phyloP scores from a whole-genome alignment of 1,284 basidiomycete genomes.

The Ustilago shanxiensis region DNA sequence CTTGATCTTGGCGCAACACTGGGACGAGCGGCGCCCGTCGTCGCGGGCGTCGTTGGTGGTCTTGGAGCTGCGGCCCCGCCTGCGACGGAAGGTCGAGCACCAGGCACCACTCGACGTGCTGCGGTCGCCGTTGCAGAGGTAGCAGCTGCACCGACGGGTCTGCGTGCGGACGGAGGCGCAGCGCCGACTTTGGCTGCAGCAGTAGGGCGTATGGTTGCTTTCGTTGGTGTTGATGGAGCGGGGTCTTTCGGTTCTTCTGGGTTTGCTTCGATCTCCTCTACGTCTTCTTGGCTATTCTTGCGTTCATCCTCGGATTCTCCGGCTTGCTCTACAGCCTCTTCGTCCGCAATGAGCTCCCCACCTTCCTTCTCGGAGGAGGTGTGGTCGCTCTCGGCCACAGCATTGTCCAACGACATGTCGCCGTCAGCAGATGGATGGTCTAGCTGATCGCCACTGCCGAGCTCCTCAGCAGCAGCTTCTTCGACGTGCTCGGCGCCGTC shows the following conservation, averaged over 20 bases:
- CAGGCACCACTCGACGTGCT: slow-evolving; percentile 27
- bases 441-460: slow-evolving; percentile 14
- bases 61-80: slow-evolving; percentile 18
- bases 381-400: slow-evolving; percentile 27
- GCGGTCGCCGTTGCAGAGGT: slow-evolving; percentile 13
- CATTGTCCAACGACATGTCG: slow-evolving; percentile 26
- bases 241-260: slow-evolving; percentile 13
- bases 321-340: slow-evolving; percentile 11
- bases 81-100: slow-evolving; percentile 31
- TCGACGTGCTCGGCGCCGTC: slow-evolving; percentile 10
- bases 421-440: slow-evolving; percentile 10
- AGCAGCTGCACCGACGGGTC: slow-evolving; percentile 10
- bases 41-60: slow-evolving; percentile 11
- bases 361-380: slow-evolving; percentile 50
- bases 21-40: slow-evolving; percentile 15
- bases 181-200: slow-evolving; percentile 8
- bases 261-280: neutral
- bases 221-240: slow-evolving; percentile 24
- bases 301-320: slow-evolving; percentile 6
- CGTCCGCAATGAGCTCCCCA: slow-evolving; percentile 19
- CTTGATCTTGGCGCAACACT: slow-evolving; percentile 29
- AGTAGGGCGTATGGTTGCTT: slow-evolving; percentile 1
- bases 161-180: slow-evolving; percentile 2
- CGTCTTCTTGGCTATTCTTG: slow-evolving; percentile 13
- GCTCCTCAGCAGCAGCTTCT: slow-evolving; percentile 11